These are phyloP conservation scores for Colletotrichum musicola DNA, from an alignment of 2,329 filamentous ascomycete genomes.

Conservation along the genomic window DNA sequence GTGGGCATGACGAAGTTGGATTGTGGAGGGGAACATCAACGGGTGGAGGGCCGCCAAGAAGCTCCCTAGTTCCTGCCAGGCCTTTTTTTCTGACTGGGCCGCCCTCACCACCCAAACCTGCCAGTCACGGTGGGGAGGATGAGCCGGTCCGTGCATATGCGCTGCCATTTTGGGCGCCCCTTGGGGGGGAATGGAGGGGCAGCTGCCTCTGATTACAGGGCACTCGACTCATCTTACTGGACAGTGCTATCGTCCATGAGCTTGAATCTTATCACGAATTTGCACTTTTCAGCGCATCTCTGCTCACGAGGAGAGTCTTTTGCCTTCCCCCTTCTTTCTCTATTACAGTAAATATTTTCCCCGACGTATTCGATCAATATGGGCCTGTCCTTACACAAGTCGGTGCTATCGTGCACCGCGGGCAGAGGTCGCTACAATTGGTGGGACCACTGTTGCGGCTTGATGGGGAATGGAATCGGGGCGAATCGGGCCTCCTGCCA, in stretches of 20 bases:
- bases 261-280: too few species aligned
- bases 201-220: conserved; percentile 8
- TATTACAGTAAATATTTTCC: too few species aligned
- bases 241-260: neutral
- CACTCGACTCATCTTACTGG: conserved; percentile 17
- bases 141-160: conserved; percentile 31
- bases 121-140: conserved; percentile 17
- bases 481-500: conserved; percentile 17
- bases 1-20: conserved; percentile 41
- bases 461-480: conserved; percentile 18
- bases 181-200: conserved; percentile 27
- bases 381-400: too few species aligned
- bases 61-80: conserved; percentile 32
- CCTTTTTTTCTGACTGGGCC: neutral
- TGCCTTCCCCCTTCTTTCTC: too few species aligned
- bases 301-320: too few species aligned
- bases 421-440: conserved; percentile 15
- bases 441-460: conserved; percentile 20
- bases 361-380: too few species aligned
- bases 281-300: too few species aligned
- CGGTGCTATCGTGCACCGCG: conserved; percentile 1
- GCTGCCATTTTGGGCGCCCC: conserved; percentile 9
- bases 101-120: conserved; percentile 5
- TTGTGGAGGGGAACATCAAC: conserved; percentile 37
- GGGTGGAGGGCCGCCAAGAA: conserved; percentile 37